Base-by-base conservation (phyloP, 1,284 basidiomycete species). In the Cryptococcus neoformans region DNA sequence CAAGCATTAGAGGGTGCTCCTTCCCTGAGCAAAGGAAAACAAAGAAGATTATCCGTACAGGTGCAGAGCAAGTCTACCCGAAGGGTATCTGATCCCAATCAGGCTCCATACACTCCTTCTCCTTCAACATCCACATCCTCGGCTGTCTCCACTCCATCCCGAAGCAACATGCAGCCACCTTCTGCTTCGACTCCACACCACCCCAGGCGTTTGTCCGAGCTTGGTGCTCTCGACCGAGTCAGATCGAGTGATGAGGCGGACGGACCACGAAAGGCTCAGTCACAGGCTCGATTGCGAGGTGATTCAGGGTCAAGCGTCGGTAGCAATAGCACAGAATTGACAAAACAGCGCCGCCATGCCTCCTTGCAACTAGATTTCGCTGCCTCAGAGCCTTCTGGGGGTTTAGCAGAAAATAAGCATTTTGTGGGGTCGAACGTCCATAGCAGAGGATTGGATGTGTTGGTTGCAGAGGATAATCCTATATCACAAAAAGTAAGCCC, bases 391-490 rank as follows among this genome's bases (percentile, higher is more conserved):
- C 11, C 12, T 12, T 11, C 3, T 41, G 40, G 11, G 11, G 40
- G 16, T 41, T 11, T 16, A 16, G 40, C 62, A 12, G 66, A 63
- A n/a, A 54, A 51, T 9, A 44, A 55, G 35, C 44, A 50, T 14
- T 47, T 36, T 4, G 46, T 47, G 14, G 50, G 44, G 38, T 42
- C 48, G 3, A 51, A 49, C 11, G 36, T 47, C 3, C 41, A 47
- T 44, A 53, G 49, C 35, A 36, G 89, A 45, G 86, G 87, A 16
- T 86, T 98, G 53, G 93, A 90, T 17, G 94, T 92, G 68, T 78
- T 99, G 39, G 83, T 99, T 48, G 96, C 94, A 0, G 96, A 99
- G 74, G 93, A 98, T 72, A 99, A 99, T 71, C 95, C 95, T 0
- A 96, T 94, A 67, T 93, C 91, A 0, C 90, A 89, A 54, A 95